Percentiles rank a stretch among this genome's conserved stretches.
Evolutionary conservation across 257 asterid genomes (phyloP).

Genomic region (Euphrasia confusa): DNA sequence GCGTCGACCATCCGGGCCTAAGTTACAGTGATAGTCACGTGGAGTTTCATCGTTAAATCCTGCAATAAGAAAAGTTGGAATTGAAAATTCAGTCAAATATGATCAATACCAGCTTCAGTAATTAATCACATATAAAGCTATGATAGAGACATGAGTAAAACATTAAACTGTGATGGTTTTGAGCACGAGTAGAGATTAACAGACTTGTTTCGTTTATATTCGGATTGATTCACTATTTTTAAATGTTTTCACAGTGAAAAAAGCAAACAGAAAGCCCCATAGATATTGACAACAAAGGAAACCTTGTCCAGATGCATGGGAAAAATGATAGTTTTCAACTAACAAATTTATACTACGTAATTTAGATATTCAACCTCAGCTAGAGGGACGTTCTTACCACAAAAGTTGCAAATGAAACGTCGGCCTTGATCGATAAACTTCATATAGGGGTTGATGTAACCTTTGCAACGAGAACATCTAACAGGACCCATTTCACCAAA

Average conservation of each 20-base stretch:
- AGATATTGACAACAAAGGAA: no score
- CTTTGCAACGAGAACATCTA: constrained; percentile 98
- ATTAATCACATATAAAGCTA: no score
- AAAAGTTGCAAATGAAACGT: constrained; percentile 79
- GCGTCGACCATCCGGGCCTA: constrained; percentile 98
- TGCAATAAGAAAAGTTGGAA: constrained; percentile 4
- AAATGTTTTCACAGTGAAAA: no score
- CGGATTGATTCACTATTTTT: no score
- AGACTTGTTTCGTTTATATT: not conserved
- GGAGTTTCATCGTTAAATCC: constrained; percentile 59
- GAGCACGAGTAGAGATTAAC: no score
- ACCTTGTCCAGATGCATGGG: no score
- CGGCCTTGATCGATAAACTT: constrained; percentile 93
- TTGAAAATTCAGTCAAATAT: constrained; percentile 19
- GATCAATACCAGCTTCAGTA: constrained; percentile 12
- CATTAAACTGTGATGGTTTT: no score
- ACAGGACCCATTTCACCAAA: constrained; percentile 97
- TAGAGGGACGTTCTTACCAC: constrained; percentile 56
- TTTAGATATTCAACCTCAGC: no score
- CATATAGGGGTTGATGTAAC: constrained; percentile 92
- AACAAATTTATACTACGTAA: no score
- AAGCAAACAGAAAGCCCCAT: no score
- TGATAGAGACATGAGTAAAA: no score
- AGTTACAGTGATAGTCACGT: constrained; percentile 91
- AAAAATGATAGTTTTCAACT: no score